Conservation (phyloP, 2,329 filamentous ascomycete species). For the Penicillium sp. region DNA sequence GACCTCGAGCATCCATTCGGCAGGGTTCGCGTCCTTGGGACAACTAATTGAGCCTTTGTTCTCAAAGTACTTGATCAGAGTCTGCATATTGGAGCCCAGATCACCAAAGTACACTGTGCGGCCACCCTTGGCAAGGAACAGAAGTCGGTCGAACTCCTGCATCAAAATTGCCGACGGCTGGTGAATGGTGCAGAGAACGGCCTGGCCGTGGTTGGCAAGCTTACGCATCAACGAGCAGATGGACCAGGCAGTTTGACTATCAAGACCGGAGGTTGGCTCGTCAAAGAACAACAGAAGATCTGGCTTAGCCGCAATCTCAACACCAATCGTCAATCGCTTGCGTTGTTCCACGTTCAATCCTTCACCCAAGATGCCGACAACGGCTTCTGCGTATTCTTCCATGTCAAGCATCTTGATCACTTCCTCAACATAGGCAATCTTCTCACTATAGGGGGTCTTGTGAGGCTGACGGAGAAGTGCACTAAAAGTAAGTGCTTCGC, state of each 20-base stretch:
- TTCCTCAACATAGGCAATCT: conserved; percentile 81
- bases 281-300: conserved; percentile 86
- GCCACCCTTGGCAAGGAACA: conserved; percentile 64
- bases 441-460: conserved; percentile 69
- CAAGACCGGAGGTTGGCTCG: conserved; percentile 88
- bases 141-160: conserved; percentile 70
- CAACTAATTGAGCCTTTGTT: conserved; percentile 61
- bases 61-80: conserved; percentile 64
- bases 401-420: conserved; percentile 88
- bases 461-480: conserved; percentile 80
- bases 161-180: conserved; percentile 91
- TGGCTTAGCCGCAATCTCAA: conserved; percentile 88
- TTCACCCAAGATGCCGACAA: conserved; percentile 84
- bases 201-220: conserved; percentile 83
- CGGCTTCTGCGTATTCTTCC: conserved; percentile 81
- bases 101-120: conserved; percentile 68
- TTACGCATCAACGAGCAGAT: conserved; percentile 84
- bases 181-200: conserved; percentile 90
- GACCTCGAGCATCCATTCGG: conserved; percentile 63
- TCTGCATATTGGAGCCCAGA: conserved; percentile 59
- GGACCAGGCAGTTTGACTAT: conserved; percentile 88
- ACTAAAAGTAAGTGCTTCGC: conserved; percentile 82
- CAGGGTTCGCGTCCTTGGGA: conserved; percentile 64
- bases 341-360: conserved; percentile 64
- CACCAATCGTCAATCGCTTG: conserved; percentile 82